Conservation (phyloP, 305 asterid genomes). For the Ilex paraguariensis region DNA sequence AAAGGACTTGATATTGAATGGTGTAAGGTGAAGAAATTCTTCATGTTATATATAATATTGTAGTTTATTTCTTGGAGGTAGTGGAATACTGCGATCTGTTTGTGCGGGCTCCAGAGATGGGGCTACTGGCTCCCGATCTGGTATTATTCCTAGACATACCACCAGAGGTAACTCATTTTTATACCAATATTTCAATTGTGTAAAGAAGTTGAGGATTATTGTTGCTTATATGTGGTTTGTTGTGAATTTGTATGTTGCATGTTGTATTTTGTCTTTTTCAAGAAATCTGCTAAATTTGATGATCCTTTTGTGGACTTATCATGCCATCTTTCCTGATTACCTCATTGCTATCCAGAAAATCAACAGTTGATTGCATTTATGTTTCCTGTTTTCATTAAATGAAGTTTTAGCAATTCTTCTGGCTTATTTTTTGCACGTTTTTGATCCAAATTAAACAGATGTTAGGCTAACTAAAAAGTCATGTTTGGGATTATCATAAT, state of each 20-base stretch:
- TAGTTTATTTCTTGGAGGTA: not conserved
- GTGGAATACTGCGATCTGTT: not conserved
- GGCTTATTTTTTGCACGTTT: not conserved
- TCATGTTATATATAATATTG: not conserved
- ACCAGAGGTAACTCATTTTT: constrained; percentile 64
- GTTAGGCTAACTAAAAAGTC: constrained; percentile 5
- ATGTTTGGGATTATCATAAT: constrained; percentile 32
- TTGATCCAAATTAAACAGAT: constrained; percentile 6
- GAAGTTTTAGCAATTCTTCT: not conserved
- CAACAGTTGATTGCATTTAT: too few species aligned
- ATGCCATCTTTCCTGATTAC: too few species aligned
- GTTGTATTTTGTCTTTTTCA: too few species aligned
- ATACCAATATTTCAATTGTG: not conserved
- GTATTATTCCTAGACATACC: constrained; percentile 84
- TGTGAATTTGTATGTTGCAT: too few species aligned
- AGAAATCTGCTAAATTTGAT: too few species aligned
- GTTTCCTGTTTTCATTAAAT: not conserved
- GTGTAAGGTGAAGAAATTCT: constrained; percentile 63
- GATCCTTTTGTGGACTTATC: too few species aligned
- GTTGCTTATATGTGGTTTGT: too few species aligned
- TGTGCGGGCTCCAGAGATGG: constrained; percentile 79
- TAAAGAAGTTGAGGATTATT: too few species aligned
- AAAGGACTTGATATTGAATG: constrained; percentile 86
- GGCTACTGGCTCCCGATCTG: constrained; percentile 87
- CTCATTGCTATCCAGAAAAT: too few species aligned